Percentiles rank a stretch among this genome's conserved stretches.
Evolutionary conservation across 192 early-diverging fungal species (phyloP).

Genomic region (Backusella morwellensis): DNA sequence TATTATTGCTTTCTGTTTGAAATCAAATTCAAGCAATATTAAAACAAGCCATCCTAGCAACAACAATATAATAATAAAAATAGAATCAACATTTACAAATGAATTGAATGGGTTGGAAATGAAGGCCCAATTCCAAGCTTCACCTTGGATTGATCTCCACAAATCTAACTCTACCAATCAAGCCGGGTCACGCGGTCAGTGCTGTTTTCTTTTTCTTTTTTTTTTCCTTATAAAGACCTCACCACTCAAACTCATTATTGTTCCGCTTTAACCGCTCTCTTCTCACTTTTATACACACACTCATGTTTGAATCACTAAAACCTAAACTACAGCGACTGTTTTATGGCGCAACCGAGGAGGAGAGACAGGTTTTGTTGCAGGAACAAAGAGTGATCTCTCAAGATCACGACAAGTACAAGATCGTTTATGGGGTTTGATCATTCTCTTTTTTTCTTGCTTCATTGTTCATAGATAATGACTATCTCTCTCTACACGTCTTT

Average conservation of each 20-base stretch:
- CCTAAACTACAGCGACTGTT: background rate
- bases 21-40: background rate
- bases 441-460: background rate
- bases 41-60: too few species aligned
- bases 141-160: background rate
- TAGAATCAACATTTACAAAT: too few species aligned
- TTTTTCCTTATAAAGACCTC: background rate
- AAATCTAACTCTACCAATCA: background rate
- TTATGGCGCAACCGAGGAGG: background rate
- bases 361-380: background rate
- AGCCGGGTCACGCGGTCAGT: background rate
- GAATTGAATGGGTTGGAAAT: too few species aligned
- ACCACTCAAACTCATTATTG: background rate
- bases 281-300: background rate
- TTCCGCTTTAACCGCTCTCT: background rate
- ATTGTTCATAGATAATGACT: background rate
- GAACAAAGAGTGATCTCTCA: background rate
- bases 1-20: background rate
- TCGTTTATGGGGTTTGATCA: slow-evolving; percentile 13
- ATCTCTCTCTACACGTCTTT: background rate
- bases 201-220: background rate
- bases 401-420: slow-evolving; percentile 12
- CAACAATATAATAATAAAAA: too few species aligned
- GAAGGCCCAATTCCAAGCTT: background rate
- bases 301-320: background rate